phyloP scores from a whole-genome alignment of 2,329 filamentous ascomycete species.

The Lecanoromycetidae sp. region DNA sequence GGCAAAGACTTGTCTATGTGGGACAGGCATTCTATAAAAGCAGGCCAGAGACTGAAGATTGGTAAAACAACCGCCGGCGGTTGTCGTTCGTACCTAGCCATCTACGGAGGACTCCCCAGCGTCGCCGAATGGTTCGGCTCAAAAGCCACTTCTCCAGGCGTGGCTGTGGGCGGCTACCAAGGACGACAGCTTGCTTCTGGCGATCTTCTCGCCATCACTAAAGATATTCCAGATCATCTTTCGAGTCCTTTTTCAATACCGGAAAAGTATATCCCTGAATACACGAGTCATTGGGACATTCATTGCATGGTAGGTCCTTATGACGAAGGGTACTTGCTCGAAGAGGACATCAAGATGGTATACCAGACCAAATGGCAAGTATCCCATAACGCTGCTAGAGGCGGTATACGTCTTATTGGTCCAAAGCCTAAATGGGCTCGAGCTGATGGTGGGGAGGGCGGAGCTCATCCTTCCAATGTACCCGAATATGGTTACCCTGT shows the following conservation, averaged over 20 bases:
- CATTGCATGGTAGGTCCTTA: conserved; percentile 45
- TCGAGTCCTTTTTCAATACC: conserved; percentile 31
- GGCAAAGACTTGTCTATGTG: conserved; percentile 41
- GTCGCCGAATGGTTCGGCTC: conserved; percentile 47
- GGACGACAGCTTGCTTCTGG: conserved; percentile 44
- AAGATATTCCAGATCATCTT: conserved; percentile 27
- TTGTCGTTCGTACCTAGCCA: conserved; percentile 47
- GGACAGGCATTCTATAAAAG: conserved; percentile 38
- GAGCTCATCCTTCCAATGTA: conserved; percentile 48
- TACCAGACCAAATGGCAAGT: conserved; percentile 48
- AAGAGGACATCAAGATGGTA: conserved; percentile 44
- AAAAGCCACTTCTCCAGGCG: conserved; percentile 47
- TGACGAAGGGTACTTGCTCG: conserved; percentile 40
- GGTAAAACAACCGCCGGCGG: conserved; percentile 42
- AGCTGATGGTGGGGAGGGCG: conserved; percentile 49
- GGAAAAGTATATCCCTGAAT: conserved; percentile 36
- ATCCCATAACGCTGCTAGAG: conserved; percentile 49
- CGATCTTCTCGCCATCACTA: conserved; percentile 38
- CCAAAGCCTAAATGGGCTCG: conserved; percentile 48
- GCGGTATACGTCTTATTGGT: conserved; percentile 48
- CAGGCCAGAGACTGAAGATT: conserved; percentile 43
- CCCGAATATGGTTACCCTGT: conserved; percentile 50
- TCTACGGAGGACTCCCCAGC: conserved; percentile 43
- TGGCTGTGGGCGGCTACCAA: conserved; percentile 49
- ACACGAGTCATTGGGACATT: conserved; percentile 41